These are phyloP conservation scores for Podosphaera xanthii DNA, from an alignment of 2,329 filamentous ascomycete genomes.

Conservation along the genomic window DNA sequence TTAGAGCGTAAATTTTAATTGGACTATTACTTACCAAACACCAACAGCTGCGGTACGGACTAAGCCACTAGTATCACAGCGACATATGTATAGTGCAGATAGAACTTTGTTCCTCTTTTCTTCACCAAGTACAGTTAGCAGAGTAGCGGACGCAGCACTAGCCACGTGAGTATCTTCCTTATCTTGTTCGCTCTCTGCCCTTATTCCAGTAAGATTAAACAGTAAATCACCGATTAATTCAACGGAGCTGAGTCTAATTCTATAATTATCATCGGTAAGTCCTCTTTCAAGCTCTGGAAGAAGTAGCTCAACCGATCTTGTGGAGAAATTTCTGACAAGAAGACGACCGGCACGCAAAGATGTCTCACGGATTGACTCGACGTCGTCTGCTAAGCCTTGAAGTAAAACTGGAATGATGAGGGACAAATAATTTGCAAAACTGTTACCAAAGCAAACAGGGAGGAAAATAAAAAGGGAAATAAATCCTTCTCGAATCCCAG, in stretches of 20 bases:
- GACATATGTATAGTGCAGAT: constrained; percentile 91
- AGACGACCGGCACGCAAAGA: constrained; percentile 79
- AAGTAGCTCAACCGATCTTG: constrained; percentile 78
- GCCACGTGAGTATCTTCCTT: constrained; percentile 71
- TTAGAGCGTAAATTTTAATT: constrained; percentile 55
- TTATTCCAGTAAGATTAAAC: constrained; percentile 94
- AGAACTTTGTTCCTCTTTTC: constrained; percentile 94
- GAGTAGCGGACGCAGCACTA: constrained; percentile 47
- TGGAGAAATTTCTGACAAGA: constrained; percentile 94
- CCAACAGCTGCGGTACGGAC: constrained; percentile 75
- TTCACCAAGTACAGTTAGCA: constrained; percentile 81
- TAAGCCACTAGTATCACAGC: constrained; percentile 81
- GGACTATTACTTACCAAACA: constrained; percentile 37
- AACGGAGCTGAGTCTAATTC: constrained; percentile 93
- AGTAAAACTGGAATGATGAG: constrained; percentile 92
- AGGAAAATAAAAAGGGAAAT: constrained; percentile 99
- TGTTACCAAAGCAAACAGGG: constrained; percentile 96
- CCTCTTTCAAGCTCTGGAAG: constrained; percentile 89
- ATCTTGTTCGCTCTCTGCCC: constrained; percentile 53
- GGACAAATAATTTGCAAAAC: constrained; percentile 85
- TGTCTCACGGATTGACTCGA: constrained; percentile 94
- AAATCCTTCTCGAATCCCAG: constrained; percentile 86
- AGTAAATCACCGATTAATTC: constrained; percentile 90
- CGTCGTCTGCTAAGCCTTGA: constrained; percentile 78
- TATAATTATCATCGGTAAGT: constrained; percentile 90